Evolutionary conservation across 179 eudicot species (phyloP).

Genomic region (Camellia oleifera): DNA sequence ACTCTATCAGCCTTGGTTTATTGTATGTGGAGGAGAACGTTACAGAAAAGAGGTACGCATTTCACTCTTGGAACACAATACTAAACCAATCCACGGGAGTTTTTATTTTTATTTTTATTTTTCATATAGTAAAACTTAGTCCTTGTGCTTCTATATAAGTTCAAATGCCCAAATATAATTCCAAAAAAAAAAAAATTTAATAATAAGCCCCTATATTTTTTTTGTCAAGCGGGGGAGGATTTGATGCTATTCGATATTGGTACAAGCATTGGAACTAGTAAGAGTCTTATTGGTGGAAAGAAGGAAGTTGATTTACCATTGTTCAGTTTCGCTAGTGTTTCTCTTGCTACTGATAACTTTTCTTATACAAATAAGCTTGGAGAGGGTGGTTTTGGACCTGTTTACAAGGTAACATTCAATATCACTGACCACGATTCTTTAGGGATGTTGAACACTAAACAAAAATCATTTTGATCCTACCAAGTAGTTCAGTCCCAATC

Average conservation of each 20-base stretch:
- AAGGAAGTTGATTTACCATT: conserved; percentile 35
- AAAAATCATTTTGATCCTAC: too few species aligned
- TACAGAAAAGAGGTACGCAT: background rate
- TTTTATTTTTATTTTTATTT: too few species aligned
- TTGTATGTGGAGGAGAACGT: background rate
- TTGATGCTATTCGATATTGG: conserved; percentile 23
- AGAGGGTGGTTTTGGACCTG: conserved; percentile 53
- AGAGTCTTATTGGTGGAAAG: background rate
- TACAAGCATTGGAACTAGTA: conserved; percentile 9
- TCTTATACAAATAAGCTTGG: conserved; percentile 43
- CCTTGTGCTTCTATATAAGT: too few species aligned
- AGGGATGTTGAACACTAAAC: too few species aligned
- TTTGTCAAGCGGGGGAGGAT: background rate
- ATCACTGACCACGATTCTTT: too few species aligned
- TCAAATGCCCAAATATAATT: too few species aligned
- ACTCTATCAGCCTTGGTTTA: background rate
- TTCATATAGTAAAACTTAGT: background rate
- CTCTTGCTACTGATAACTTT: conserved; percentile 37
- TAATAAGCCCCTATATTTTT: background rate
- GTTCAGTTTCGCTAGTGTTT: conserved; percentile 30
- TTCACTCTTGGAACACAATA: background rate
- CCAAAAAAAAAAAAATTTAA: too few species aligned
- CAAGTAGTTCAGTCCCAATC: too few species aligned
- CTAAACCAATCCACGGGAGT: background rate
- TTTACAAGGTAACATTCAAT: conserved; percentile 41